Evolutionary conservation across 2,329 filamentous ascomycete genomes (phyloP).

Genomic region (Ceratocystis cubensis): DNA sequence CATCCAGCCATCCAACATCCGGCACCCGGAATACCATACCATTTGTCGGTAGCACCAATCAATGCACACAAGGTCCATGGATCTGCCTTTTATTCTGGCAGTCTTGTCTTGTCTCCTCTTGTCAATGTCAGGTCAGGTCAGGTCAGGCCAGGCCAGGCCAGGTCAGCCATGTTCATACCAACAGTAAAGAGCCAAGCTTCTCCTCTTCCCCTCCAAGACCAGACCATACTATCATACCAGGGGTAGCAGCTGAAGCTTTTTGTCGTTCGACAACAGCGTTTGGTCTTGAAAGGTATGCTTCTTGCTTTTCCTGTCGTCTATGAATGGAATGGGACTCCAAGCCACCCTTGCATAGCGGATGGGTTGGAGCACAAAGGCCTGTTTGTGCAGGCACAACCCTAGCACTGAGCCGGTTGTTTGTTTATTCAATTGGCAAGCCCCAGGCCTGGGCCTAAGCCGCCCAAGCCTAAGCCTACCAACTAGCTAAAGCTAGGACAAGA

Average conservation of each 20-base stretch:
- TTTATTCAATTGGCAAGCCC: not conserved
- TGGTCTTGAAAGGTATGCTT: too few species aligned
- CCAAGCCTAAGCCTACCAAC: too few species aligned
- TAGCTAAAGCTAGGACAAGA: not conserved
- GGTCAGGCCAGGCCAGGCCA: not conserved
- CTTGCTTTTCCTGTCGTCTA: too few species aligned
- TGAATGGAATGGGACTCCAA: too few species aligned
- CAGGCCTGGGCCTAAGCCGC: too few species aligned
- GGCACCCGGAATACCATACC: too few species aligned
- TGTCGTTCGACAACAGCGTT: not conserved
- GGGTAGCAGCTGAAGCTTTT: not conserved
- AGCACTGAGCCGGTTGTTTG: not conserved
- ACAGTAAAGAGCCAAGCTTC: too few species aligned
- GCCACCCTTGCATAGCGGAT: conserved; percentile 8
- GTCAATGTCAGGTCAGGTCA: conserved; percentile 5
- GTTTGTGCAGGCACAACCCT: conserved; percentile 14
- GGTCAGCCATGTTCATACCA: not conserved
- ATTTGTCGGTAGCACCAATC: not conserved
- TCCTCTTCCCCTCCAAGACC: too few species aligned
- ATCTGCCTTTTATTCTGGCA: not conserved
- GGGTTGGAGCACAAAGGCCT: conserved; percentile 8
- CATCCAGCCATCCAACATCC: too few species aligned
- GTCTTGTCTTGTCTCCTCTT: not conserved
- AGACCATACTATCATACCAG: not conserved
- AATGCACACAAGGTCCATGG: conserved; percentile 2